Conservation (phyloP, 768 basidiomycete species). For the Tulasnella sp. region DNA sequence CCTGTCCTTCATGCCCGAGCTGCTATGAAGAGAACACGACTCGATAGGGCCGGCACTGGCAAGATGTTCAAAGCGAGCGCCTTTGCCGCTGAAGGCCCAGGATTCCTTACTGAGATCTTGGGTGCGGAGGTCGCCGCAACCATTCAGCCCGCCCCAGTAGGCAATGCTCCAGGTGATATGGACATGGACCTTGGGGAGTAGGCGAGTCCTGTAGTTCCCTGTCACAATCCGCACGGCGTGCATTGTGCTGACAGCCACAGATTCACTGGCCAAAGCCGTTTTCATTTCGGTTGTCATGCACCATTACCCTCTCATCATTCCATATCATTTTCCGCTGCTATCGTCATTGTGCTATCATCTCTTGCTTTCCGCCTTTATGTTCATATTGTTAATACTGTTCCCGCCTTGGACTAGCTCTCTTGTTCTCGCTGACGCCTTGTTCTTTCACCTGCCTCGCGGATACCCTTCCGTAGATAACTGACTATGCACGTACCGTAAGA, state of each 20-base stretch:
- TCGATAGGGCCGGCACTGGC: not conserved
- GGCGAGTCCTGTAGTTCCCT: not conserved
- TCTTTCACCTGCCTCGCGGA: not conserved
- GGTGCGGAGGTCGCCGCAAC: conserved; percentile 3
- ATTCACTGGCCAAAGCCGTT: not conserved
- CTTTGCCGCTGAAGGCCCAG: conserved; percentile 16
- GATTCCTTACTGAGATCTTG: conserved; percentile 18
- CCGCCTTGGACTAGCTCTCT: not conserved
- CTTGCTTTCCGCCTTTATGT: not conserved
- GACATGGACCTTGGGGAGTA: not conserved
- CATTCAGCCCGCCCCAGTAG: not conserved
- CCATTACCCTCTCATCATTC: not conserved
- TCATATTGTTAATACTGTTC: not conserved
- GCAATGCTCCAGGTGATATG: not conserved
- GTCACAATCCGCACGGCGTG: not conserved
- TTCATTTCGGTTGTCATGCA: not conserved
- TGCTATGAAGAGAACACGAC: conserved; percentile 50
- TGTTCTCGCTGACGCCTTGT: not conserved
- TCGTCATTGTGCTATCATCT: not conserved
- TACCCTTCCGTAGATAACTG: not conserved
- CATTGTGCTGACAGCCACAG: not conserved
- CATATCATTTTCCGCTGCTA: not conserved
- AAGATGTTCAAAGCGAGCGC: conserved; percentile 22
- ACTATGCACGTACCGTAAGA: not conserved
- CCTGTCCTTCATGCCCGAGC: conserved; percentile 56